phyloP scores from a whole-genome alignment of 345 rosid species.

The Populus pruinosa region DNA sequence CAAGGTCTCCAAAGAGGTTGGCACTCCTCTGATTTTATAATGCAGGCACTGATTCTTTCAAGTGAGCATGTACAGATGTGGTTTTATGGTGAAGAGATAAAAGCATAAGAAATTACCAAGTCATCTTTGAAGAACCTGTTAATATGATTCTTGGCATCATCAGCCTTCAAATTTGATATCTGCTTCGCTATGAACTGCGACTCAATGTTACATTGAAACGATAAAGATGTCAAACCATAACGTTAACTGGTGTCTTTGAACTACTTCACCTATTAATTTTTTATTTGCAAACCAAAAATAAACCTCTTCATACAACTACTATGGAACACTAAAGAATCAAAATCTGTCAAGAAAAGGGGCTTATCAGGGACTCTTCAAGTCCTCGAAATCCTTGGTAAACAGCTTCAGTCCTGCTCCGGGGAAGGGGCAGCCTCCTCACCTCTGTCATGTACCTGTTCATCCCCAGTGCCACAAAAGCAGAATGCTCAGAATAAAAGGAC shows the following conservation, averaged over 20 bases:
- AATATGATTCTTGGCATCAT: not conserved
- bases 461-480: slow-evolving; percentile 2
- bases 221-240: not conserved
- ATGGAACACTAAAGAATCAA: slow-evolving; percentile 25
- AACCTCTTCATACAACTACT: slow-evolving; percentile 5
- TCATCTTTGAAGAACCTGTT: not conserved
- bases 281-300: slow-evolving; percentile 8
- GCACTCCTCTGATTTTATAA: not conserved
- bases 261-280: not conserved
- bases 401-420: slow-evolving; percentile 63
- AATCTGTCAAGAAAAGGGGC: slow-evolving; percentile 49
- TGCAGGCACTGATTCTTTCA: not conserved
- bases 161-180: not conserved
- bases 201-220: not conserved
- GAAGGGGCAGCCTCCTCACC: slow-evolving; percentile 76
- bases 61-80: not conserved
- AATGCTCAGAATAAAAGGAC: not conserved
- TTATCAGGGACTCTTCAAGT: slow-evolving; percentile 82
- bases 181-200: not conserved
- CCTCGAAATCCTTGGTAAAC: slow-evolving; percentile 81
- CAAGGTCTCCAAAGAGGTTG: not conserved
- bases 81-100: too few species aligned
- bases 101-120: not conserved
- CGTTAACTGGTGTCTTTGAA: not conserved
- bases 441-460: slow-evolving; percentile 83